Percentiles rank a stretch among this genome's conserved stretches.
Evolutionary conservation across 495 filamentous ascomycete genomes (phyloP).

Genomic region (Trichoderma gamsii): DNA sequence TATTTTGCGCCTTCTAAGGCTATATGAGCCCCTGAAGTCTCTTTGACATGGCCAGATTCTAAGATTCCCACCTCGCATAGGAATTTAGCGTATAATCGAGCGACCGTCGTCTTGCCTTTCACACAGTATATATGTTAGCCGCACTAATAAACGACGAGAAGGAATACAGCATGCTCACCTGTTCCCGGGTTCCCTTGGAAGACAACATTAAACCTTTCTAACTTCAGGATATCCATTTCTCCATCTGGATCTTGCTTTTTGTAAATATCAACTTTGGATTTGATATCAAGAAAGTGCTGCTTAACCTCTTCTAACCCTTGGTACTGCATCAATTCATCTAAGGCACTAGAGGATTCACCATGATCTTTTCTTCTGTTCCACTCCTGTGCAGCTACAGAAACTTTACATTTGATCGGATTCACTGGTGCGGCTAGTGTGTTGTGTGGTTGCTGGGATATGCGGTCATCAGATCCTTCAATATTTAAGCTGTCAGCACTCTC

Average conservation of each 20-base stretch:
- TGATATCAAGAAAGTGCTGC: slow-evolving; percentile 52
- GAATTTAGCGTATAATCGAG: slow-evolving; percentile 66
- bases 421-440: too few species aligned
- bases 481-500: too few species aligned
- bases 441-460: too few species aligned
- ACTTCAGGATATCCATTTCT: slow-evolving; percentile 28
- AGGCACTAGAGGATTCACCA: slow-evolving; percentile 42
- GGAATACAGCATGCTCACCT: slow-evolving; percentile 23
- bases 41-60: slow-evolving; percentile 46
- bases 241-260: neutral
- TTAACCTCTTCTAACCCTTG: slow-evolving; percentile 61
- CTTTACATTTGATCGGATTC: too few species aligned
- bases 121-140: too few species aligned
- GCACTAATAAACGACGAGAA: neutral
- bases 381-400: too few species aligned
- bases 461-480: too few species aligned
- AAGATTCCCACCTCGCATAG: slow-evolving; percentile 55
- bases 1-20: slow-evolving; percentile 58
- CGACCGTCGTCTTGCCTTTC: slow-evolving; percentile 68
- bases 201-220: slow-evolving; percentile 56
- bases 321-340: slow-evolving; percentile 64
- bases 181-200: slow-evolving; percentile 79
- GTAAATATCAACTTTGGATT: slow-evolving; percentile 57
- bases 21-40: slow-evolving; percentile 64
- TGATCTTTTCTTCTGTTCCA: too few species aligned